Conservation (phyloP, 176 grass and related monocot genomes). For the Rhynchospora breviuscula region DNA sequence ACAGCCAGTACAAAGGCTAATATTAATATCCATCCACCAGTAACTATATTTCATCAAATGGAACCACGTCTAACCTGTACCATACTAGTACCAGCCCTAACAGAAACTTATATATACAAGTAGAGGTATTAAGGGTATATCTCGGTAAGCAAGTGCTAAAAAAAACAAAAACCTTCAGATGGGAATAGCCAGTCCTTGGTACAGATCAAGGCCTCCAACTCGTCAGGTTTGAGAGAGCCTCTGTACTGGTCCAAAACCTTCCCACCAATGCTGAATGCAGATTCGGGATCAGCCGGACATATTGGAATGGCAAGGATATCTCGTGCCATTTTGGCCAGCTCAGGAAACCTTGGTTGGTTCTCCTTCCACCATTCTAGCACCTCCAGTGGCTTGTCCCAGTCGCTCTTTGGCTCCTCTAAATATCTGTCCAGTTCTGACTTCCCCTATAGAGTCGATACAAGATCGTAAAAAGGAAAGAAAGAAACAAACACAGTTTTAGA, state of each 20-base stretch:
- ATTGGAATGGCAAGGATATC: conserved; percentile 21
- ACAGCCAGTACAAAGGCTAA: neutral
- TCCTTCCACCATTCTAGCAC: conserved; percentile 28
- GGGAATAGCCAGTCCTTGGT: conserved; percentile 25
- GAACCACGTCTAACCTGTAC: neutral
- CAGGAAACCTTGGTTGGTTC: conserved; percentile 23
- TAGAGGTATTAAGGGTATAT: neutral
- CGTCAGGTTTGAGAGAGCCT: conserved; percentile 20
- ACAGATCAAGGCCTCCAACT: conserved; percentile 21
- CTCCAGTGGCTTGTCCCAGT: conserved; percentile 21
- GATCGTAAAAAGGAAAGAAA: neutral
- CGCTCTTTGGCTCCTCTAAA: conserved; percentile 14
- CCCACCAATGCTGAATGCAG: conserved; percentile 21
- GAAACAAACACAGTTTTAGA: neutral
- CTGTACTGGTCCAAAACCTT: conserved; percentile 26
- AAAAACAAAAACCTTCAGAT: conserved; percentile 10
- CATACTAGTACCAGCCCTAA: neutral
- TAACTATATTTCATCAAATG: neutral
- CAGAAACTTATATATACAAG: neutral
- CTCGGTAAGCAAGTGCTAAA: neutral
- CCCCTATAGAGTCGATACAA: conserved; percentile 3
- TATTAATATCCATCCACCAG: neutral
- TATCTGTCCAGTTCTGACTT: conserved; percentile 21
- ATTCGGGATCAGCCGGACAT: conserved; percentile 13
- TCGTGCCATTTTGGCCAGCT: conserved; percentile 21